Evolutionary conservation across 2,329 filamentous ascomycete genomes (phyloP).

Genomic region (Claviceps digitariae): DNA sequence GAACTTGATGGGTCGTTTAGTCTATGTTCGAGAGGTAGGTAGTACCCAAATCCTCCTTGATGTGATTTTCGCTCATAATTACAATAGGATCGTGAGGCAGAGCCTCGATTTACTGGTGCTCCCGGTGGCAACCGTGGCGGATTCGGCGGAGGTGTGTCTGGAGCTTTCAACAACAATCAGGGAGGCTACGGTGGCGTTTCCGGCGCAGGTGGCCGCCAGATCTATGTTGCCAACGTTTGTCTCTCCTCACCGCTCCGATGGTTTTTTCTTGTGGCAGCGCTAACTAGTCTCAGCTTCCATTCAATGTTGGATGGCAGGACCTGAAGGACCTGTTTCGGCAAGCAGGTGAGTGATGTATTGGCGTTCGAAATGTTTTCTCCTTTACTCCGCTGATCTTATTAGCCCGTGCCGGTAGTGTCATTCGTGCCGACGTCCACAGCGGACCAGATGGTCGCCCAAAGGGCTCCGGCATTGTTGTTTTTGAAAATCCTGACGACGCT

Average conservation of each 20-base stretch:
- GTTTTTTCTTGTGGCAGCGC: background rate
- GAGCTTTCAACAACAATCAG: slow-evolving; percentile 37
- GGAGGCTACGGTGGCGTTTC: slow-evolving; percentile 37
- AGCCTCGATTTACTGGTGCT: slow-evolving; percentile 84
- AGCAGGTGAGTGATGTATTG: slow-evolving; percentile 52
- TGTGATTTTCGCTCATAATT: slow-evolving; percentile 1
- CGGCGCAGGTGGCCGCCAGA: slow-evolving; percentile 58
- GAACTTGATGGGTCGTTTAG: slow-evolving; percentile 94
- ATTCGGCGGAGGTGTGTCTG: slow-evolving; percentile 39
- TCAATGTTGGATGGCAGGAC: slow-evolving; percentile 97
- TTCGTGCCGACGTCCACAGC: slow-evolving; percentile 89
- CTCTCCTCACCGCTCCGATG: slow-evolving; percentile 8
- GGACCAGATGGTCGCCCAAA: slow-evolving; percentile 88
- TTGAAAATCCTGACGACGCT: slow-evolving; percentile 87
- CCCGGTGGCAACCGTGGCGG: slow-evolving; percentile 49
- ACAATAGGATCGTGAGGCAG: slow-evolving; percentile 81
- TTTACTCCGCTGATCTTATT: background rate
- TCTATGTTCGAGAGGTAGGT: slow-evolving; percentile 95
- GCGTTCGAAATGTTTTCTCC: background rate
- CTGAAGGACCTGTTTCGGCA: slow-evolving; percentile 97
- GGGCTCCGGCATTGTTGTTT: slow-evolving; percentile 93
- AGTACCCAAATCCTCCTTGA: slow-evolving; percentile 4
- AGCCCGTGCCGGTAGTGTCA: slow-evolving; percentile 59
- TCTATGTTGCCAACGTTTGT: slow-evolving; percentile 98
- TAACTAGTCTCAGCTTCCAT: slow-evolving; percentile 59